These are phyloP conservation scores for Pseudogymnoascus sp. DNA, from an alignment of 2,329 filamentous ascomycete genomes.

Conservation along the genomic window DNA sequence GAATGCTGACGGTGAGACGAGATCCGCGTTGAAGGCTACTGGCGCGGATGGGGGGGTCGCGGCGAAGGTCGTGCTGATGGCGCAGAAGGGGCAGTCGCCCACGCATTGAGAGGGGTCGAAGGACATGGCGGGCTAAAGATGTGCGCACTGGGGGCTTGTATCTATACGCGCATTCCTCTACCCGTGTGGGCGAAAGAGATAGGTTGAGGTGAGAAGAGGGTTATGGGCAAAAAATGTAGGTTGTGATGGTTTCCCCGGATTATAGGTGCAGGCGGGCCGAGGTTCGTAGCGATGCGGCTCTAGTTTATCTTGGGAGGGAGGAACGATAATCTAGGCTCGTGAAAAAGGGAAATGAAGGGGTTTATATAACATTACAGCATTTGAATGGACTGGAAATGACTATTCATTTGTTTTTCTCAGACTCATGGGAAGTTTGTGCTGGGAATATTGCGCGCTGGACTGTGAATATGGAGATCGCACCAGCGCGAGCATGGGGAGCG, in stretches of 20 bases:
- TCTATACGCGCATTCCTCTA: neutral
- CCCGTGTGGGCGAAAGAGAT: neutral
- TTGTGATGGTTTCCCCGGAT: neutral
- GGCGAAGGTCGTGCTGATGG: conserved; percentile 43
- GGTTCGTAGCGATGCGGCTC: neutral
- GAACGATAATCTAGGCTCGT: neutral
- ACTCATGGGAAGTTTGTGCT: neutral
- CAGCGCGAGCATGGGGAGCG: neutral
- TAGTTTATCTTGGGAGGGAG: neutral
- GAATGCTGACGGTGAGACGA: conserved; percentile 39
- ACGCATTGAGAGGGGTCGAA: neutral
- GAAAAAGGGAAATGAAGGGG: neutral
- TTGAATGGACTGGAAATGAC: neutral
- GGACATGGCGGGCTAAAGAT: neutral
- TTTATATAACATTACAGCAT: neutral
- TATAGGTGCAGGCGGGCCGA: neutral
- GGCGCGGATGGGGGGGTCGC: conserved; percentile 31
- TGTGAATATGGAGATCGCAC: neutral
- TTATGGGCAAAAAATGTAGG: neutral
- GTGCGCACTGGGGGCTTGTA: neutral
- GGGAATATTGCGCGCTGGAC: neutral
- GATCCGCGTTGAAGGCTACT: conserved; percentile 25
- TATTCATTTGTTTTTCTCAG: neutral
- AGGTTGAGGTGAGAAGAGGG: neutral
- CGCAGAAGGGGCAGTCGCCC: conserved; percentile 52